phyloP scores from a whole-genome alignment of 2,329 filamentous ascomycete species.

The Lachnellula suecica region DNA sequence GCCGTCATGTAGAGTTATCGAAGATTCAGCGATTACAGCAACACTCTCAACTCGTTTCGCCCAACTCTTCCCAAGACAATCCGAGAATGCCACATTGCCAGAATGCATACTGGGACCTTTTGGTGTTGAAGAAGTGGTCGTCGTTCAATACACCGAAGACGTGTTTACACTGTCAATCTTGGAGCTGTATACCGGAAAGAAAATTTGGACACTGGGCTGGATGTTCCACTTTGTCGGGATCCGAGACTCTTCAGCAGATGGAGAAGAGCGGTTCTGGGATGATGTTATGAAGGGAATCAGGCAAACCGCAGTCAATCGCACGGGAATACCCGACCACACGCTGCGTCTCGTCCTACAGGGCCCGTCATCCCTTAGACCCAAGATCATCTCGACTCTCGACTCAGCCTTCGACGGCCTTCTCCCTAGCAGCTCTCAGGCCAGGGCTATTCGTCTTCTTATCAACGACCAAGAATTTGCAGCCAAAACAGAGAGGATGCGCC shows the following conservation, averaged over 20 bases:
- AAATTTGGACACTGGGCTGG: not conserved
- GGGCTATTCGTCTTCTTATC: not conserved
- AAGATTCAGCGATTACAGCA: not conserved
- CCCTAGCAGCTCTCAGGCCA: not conserved
- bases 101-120: slow-evolving; percentile 3
- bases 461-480: not conserved
- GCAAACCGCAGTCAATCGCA: not conserved
- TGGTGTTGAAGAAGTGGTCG: slow-evolving; percentile 3
- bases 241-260: not conserved
- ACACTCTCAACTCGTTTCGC: not conserved
- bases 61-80: not conserved
- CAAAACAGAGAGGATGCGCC: not conserved
- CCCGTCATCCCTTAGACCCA: not conserved
- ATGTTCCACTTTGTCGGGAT: not conserved
- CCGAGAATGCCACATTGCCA: not conserved
- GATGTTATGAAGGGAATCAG: not conserved
- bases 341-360: slow-evolving; percentile 2
- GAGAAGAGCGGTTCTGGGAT: not conserved
- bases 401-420: not conserved
- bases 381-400: slow-evolving; percentile 1
- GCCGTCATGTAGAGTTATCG: not conserved
- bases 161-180: slow-evolving; percentile 4
- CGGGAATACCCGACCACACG: not conserved
- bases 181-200: not conserved
- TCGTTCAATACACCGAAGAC: not conserved